phyloP scores from a whole-genome alignment of 2,329 filamentous ascomycete genomes.

The Colletotrichum sp. region DNA sequence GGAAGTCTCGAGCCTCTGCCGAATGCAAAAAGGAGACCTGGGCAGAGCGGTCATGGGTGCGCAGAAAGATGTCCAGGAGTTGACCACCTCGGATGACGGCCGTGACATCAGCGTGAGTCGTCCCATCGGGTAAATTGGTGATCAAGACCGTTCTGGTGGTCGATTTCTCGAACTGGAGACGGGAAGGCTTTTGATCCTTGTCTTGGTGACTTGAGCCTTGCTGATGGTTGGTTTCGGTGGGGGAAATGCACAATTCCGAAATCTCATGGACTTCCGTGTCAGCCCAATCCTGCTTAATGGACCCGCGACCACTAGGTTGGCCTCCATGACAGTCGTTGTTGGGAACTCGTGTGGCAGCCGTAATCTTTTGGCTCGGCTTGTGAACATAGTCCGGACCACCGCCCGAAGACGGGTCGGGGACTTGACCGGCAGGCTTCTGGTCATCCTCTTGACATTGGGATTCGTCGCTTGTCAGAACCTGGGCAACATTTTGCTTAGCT shows the following conservation, averaged over 20 bases:
- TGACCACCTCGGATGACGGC: constrained; percentile 72
- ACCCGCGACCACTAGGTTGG: background rate
- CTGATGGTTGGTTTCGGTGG: background rate
- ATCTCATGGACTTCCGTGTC: background rate
- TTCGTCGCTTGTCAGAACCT: constrained; percentile 23
- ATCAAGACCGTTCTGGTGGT: constrained; percentile 66
- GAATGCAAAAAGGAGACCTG: constrained; percentile 74
- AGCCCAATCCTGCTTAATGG: background rate
- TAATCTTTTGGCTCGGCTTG: background rate
- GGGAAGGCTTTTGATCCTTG: background rate
- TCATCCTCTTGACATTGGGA: constrained; percentile 14
- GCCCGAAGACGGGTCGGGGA: background rate
- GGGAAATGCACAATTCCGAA: background rate
- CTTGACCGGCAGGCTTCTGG: background rate
- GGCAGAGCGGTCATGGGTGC: constrained; percentile 62
- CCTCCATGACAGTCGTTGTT: background rate
- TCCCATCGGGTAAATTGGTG: constrained; percentile 63
- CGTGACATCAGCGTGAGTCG: constrained; percentile 70
- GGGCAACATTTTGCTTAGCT: background rate
- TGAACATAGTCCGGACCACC: background rate
- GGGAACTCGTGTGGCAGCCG: background rate
- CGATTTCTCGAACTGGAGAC: constrained; percentile 38
- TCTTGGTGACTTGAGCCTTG: background rate
- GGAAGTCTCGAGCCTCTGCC: constrained; percentile 67
- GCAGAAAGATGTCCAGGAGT: constrained; percentile 72